phyloP scores from a whole-genome alignment of 192 early-diverging fungal genomes.

The Backusella westeae region DNA sequence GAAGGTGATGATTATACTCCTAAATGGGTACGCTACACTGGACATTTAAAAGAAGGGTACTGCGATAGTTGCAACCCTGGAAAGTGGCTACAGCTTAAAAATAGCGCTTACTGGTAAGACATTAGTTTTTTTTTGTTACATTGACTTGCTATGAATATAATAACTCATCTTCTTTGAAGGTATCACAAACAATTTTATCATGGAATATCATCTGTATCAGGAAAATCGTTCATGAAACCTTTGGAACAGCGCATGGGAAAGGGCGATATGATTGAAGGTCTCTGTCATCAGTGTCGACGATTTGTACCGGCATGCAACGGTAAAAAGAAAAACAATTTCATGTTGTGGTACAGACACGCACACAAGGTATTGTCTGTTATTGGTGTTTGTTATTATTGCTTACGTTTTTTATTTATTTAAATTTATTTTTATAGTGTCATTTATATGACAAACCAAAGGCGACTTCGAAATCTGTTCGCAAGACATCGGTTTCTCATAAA shows the following conservation, averaged over 20 bases:
- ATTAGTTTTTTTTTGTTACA: neutral
- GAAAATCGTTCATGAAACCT: conserved; percentile 72
- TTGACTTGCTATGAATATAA: neutral
- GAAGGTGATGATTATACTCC: conserved; percentile 78
- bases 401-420: neutral
- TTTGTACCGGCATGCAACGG: conserved; percentile 75
- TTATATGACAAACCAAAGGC: conserved; percentile 34
- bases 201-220: conserved; percentile 82
- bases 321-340: conserved; percentile 67
- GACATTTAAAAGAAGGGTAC: conserved; percentile 79
- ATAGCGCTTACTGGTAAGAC: conserved; percentile 79
- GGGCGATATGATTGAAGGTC: conserved; percentile 70
- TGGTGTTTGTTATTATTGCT: neutral
- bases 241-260: conserved; percentile 59
- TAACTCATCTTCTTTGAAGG: conserved; percentile 33
- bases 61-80: conserved; percentile 80
- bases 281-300: conserved; percentile 79
- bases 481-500: neutral
- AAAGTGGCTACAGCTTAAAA: conserved; percentile 87
- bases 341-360: conserved; percentile 85
- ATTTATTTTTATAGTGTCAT: conserved; percentile 30
- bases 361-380: conserved; percentile 52
- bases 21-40: conserved; percentile 72
- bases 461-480: conserved; percentile 2
- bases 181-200: conserved; percentile 88